Conservation (phyloP, 2,329 filamentous ascomycete species). For the Bipolaris oryzae region DNA sequence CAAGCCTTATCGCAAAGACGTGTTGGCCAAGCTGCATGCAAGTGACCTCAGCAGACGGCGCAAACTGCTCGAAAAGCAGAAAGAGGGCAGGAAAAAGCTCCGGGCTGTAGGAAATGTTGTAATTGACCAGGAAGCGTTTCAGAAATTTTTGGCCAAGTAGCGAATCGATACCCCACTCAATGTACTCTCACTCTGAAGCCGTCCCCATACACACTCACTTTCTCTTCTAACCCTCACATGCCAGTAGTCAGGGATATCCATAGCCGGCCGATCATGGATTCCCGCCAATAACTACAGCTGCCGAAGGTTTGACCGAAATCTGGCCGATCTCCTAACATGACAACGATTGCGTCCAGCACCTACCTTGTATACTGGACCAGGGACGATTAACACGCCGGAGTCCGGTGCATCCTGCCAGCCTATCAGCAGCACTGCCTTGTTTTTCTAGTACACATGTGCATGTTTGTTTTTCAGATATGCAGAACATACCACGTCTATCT, state of each 20-base stretch:
- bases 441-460: background rate
- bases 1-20: conserved; percentile 96
- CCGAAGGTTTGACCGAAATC: background rate
- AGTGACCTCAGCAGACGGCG: conserved; percentile 80
- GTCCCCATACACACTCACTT: background rate
- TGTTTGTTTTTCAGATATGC: background rate
- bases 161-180: conserved; percentile 7
- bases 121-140: conserved; percentile 96
- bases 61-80: conserved; percentile 95
- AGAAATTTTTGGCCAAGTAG: conserved; percentile 83
- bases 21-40: conserved; percentile 89
- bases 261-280: background rate
- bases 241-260: background rate
- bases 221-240: background rate
- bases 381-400: background rate
- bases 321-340: background rate
- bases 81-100: conserved; percentile 89
- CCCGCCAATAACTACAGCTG: background rate
- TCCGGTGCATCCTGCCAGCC: background rate
- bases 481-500: background rate
- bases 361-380: background rate
- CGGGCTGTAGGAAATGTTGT: conserved; percentile 83
- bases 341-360: background rate
- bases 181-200: background rate
- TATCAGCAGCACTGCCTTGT: background rate